Evolutionary conservation across 1,284 basidiomycete species (phyloP).

Genomic region (Moniliella sp.): DNA sequence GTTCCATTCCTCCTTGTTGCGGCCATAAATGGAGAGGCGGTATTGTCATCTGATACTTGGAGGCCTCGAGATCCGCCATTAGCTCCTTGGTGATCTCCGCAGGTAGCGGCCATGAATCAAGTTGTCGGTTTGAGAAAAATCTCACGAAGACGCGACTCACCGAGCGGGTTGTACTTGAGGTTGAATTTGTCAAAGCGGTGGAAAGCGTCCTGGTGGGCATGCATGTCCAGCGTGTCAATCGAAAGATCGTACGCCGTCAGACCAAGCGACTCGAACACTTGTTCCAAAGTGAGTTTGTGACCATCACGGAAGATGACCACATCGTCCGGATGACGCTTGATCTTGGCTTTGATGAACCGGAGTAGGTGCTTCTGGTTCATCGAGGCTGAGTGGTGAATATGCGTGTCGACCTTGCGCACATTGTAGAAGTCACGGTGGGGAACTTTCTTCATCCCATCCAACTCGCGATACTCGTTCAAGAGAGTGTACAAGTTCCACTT

Average conservation of each 20-base stretch:
- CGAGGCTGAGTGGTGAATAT: constrained; percentile 90
- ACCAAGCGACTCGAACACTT: constrained; percentile 86
- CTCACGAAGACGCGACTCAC: constrained; percentile 78
- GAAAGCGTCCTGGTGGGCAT: constrained; percentile 88
- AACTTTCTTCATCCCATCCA: constrained; percentile 77
- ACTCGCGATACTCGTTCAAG: constrained; percentile 78
- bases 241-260: constrained; percentile 91
- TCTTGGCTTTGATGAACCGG: constrained; percentile 94
- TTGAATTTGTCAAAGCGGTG: constrained; percentile 64
- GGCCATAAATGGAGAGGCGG: constrained; percentile 84
- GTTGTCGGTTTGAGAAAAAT: constrained; percentile 98
- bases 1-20: constrained; percentile 63
- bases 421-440: constrained; percentile 72
- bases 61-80: constrained; percentile 84
- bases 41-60: constrained; percentile 84
- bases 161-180: constrained; percentile 64
- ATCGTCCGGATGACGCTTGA: constrained; percentile 64
- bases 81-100: constrained; percentile 87
- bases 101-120: constrained; percentile 53
- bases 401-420: constrained; percentile 83
- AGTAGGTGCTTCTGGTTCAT: constrained; percentile 99
- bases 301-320: constrained; percentile 86
- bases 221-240: constrained; percentile 98
- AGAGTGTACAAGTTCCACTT: constrained; percentile 87
- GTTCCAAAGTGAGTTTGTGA: constrained; percentile 61